Percentiles rank a stretch among this genome's conserved stretches.
These are phyloP conservation scores for Globisporangium cederbergense DNA, from an alignment of 352 stramenopile genomes.

Conservation along the genomic window DNA sequence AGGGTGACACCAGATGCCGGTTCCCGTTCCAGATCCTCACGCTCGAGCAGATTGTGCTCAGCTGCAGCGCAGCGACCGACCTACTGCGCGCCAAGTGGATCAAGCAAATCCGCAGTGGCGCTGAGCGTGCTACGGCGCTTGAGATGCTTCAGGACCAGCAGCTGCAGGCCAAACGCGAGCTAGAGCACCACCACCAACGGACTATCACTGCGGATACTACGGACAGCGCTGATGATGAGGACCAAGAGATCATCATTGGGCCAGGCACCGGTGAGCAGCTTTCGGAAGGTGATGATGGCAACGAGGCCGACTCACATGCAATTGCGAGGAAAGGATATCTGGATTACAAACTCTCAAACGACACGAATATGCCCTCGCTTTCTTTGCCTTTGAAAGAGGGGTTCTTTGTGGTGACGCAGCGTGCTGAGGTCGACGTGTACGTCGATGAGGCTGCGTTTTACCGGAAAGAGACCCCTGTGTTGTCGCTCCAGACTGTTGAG, in stretches of 20 bases:
- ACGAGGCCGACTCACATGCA: neutral
- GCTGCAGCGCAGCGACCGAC: constrained; percentile 54
- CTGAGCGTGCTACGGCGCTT: constrained; percentile 42
- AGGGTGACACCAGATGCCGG: constrained; percentile 22
- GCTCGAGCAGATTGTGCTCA: constrained; percentile 59
- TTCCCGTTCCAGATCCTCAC: constrained; percentile 74
- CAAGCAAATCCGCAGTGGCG: constrained; percentile 51
- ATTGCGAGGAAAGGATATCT: constrained; percentile 14
- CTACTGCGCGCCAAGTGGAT: constrained; percentile 64
- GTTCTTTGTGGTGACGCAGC: constrained; percentile 34
- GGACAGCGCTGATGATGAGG: neutral
- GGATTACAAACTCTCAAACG: constrained; percentile 13
- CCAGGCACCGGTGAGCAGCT: neutral
- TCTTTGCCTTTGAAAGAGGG: constrained; percentile 21
- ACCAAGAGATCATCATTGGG: constrained; percentile 4
- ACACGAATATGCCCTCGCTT: constrained; percentile 9
- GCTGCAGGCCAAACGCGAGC: constrained; percentile 21
- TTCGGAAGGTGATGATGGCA: neutral
- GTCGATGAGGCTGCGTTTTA: constrained; percentile 46
- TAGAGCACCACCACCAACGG: neutral
- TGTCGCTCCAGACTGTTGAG: constrained; percentile 33
- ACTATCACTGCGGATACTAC: neutral
- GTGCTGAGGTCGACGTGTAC: constrained; percentile 34
- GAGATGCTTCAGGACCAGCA: constrained; percentile 58
- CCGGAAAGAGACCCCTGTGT: constrained; percentile 14